Evolutionary conservation across 2,329 filamentous ascomycete genomes (phyloP).

Genomic region (Calonectria pauciramosa): DNA sequence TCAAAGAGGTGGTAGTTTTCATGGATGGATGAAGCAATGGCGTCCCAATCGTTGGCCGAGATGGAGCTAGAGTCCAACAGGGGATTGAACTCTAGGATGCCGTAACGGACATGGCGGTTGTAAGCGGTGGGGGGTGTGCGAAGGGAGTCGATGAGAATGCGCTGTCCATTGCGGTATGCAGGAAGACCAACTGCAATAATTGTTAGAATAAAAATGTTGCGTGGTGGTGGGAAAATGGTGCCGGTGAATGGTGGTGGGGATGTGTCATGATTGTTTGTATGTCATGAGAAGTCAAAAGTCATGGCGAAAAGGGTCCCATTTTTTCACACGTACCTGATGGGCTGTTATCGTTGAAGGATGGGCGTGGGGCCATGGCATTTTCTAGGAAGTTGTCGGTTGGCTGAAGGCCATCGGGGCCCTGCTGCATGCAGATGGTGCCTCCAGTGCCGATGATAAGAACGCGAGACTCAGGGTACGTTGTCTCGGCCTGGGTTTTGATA

Average conservation of each 20-base stretch:
- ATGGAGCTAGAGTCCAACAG: conserved; percentile 93
- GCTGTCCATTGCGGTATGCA: conserved; percentile 65
- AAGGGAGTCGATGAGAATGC: conserved; percentile 73
- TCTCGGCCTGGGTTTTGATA: conserved; percentile 32
- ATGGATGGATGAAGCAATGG: conserved; percentile 83
- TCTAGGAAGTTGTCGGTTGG: conserved; percentile 86
- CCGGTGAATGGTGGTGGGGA: not conserved
- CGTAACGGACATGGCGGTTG: conserved; percentile 84
- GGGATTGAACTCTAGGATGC: conserved; percentile 85
- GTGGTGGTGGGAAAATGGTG: not conserved
- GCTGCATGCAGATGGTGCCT: conserved; percentile 92
- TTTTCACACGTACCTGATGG: conserved; percentile 44
- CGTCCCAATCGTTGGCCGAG: conserved; percentile 86
- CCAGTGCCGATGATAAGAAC: conserved; percentile 94
- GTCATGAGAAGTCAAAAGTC: conserved; percentile 18
- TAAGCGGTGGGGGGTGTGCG: conserved; percentile 86
- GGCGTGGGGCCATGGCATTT: conserved; percentile 83
- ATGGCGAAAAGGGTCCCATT: not conserved
- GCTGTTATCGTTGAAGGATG: conserved; percentile 83
- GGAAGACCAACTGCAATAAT: conserved; percentile 58
- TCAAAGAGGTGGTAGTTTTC: conserved; percentile 92
- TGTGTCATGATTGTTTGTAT: conserved; percentile 20
- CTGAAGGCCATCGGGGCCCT: conserved; percentile 82
- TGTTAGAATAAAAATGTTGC: conserved; percentile 6
- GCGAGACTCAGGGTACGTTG: conserved; percentile 76